Conservation (phyloP, 208 protist genomes). For the Acanthamoeba polyphaga region DNA sequence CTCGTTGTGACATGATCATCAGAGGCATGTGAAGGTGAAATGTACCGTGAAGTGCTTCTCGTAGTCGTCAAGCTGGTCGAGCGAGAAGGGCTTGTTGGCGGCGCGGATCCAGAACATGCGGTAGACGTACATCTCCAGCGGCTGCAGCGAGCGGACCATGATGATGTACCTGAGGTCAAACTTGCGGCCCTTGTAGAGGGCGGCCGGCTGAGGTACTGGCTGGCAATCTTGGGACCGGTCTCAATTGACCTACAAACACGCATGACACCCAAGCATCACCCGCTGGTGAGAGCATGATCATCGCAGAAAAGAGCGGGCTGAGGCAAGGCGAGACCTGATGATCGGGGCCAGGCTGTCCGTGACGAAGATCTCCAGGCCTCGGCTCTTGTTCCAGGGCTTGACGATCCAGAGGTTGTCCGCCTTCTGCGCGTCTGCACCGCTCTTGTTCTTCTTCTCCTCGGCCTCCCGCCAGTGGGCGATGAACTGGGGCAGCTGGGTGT, state of each 20-base stretch:
- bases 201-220: constrained; percentile 76
- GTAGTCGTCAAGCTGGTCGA: constrained; percentile 82
- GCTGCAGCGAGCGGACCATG: constrained; percentile 76
- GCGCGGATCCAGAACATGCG: constrained; percentile 84
- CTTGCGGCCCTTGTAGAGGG: constrained; percentile 74
- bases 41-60: constrained; percentile 83
- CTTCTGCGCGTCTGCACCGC: not conserved
- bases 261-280: no score
- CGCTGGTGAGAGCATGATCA: not conserved
- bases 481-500: constrained; percentile 67
- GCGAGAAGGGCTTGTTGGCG: constrained; percentile 77
- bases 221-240: constrained; percentile 80
- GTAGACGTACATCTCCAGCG: constrained; percentile 80
- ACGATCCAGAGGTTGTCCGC: constrained; percentile 81
- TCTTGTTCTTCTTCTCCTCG: constrained; percentile 29
- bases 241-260: constrained; percentile 49
- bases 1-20: not conserved
- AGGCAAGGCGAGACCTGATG: not conserved
- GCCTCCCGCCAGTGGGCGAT: constrained; percentile 60
- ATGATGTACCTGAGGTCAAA: constrained; percentile 83
- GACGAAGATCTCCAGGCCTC: constrained; percentile 81
- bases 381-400: constrained; percentile 81
- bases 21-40: not conserved
- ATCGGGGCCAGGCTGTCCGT: constrained; percentile 64
- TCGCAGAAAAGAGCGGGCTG: not conserved